Evolutionary conservation across 257 asterid genomes (phyloP).

Genomic region (Penstemon davidsonii): DNA sequence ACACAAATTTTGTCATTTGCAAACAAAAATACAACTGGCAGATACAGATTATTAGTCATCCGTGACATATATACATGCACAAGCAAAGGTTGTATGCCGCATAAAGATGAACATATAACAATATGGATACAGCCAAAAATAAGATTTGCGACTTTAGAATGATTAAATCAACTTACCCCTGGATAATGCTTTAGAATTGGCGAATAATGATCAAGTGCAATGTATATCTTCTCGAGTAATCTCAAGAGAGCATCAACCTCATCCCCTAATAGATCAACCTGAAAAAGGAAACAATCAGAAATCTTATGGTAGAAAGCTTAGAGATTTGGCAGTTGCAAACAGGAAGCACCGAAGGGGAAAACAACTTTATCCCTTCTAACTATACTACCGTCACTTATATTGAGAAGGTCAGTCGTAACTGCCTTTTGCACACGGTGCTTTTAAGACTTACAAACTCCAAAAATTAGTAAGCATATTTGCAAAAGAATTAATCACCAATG

Average conservation of each 20-base stretch:
- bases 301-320: slow-evolving; percentile 10
- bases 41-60: background rate
- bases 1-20: background rate
- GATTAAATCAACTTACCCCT: slow-evolving; percentile 59
- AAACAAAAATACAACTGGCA: background rate
- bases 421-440: background rate
- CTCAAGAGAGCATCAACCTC: slow-evolving; percentile 74
- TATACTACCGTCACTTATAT: background rate
- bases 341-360: background rate
- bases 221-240: slow-evolving; percentile 75
- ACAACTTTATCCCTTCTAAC: background rate
- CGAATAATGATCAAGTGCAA: slow-evolving; percentile 81
- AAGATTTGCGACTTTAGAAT: slow-evolving; percentile 8
- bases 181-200: slow-evolving; percentile 89
- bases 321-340: slow-evolving; percentile 11
- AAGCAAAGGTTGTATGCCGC: background rate
- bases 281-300: slow-evolving; percentile 29
- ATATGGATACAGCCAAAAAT: background rate
- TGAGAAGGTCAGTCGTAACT: background rate
- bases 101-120: background rate
- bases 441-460: background rate
- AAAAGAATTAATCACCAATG: background rate
- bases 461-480: background rate
- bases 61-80: background rate
- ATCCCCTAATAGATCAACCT: slow-evolving; percentile 98